A percentile compares a stretch with the other conserved stretches of the same genome.
These are phyloP conservation scores for Aspergillus aculeatinus DNA, from an alignment of 2,329 filamentous ascomycete genomes.

Conservation along the genomic window DNA sequence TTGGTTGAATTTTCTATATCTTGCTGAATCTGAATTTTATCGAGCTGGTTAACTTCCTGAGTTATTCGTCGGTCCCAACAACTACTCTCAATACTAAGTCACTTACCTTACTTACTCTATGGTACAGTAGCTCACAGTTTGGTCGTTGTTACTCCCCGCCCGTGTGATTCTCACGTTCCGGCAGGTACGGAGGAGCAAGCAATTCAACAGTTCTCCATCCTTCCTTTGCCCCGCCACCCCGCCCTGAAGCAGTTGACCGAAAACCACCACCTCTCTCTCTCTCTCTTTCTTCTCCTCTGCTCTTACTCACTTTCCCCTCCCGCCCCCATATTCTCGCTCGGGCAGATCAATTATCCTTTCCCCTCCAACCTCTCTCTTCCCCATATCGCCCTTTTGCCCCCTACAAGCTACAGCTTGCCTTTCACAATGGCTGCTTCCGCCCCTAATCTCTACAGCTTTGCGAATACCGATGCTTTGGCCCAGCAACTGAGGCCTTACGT, in stretches of 20 bases:
- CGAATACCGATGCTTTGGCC: conserved; percentile 67
- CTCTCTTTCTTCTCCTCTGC: conserved; percentile 1
- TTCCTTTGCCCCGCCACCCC: conserved; percentile 18
- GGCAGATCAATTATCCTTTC: neutral
- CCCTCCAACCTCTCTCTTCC: neutral
- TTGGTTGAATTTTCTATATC: too few species aligned
- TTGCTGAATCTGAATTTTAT: too few species aligned
- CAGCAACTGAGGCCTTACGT: conserved; percentile 77
- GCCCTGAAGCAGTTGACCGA: conserved; percentile 17
- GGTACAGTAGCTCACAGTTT: too few species aligned
- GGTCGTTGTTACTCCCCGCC: neutral
- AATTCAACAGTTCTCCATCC: conserved; percentile 1
- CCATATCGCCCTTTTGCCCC: neutral
- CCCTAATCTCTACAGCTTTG: conserved; percentile 76
- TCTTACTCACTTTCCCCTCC: neutral
- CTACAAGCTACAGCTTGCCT: neutral
- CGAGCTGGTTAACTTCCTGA: neutral
- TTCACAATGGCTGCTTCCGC: conserved; percentile 41
- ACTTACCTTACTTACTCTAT: too few species aligned
- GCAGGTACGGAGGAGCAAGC: conserved; percentile 6
- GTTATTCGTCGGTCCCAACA: neutral
- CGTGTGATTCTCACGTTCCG: conserved; percentile 9
- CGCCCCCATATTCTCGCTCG: neutral
- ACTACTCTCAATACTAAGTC: neutral
- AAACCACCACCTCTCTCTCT: neutral